Base-by-base conservation (phyloP, 441 rosid species). In the Populus trichocarpa region DNA sequence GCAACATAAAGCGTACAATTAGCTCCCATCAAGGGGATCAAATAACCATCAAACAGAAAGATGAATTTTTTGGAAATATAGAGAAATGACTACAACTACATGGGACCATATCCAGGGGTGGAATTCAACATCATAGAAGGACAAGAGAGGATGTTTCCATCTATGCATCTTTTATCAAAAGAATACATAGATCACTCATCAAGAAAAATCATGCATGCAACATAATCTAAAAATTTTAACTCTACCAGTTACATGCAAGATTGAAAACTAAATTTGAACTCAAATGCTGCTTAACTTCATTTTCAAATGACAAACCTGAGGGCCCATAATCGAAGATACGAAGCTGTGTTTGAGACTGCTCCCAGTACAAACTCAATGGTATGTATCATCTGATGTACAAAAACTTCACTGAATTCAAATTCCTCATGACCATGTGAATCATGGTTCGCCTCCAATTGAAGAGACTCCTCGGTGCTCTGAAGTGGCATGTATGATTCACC, bases 331-430 rank as follows among this genome's bases (percentile, higher is more conserved):
- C 99, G 93, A 72, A 96, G 99, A 84, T 96, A 92, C 6, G 98
- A 96, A 67, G 99, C 99, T 66, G 99, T 96, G 84, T 94, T 96
- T 20, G 99, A 96, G 69, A 94, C 98, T 61, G 96, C 96, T 78
- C 99, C 98, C 61, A 94, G 97, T 22, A 94, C 98, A 84, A 94
- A 96, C 76, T 96, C 98, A 69, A 96, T 94, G 35, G 99, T 91
- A 84, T 96, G 98, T 70, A 96, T 96, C 40, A 30, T 30, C 32
- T 30, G 32, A 30, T 30, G 32, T 3, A 30, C 32, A 30, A 30
- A 30, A 30, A 30, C 32, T 30, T 30, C 32, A 30, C 32, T 30
- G 32, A 30, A 30, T 30, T 30, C 32, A 30, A 30, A 30, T 30
- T 30, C 32, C 32, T 30, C 32, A 30, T 30, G 32, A 30, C 32